Evolutionary conservation across 108 stramenopile species (phyloP).

Genomic region (Conticribra guillardii): DNA sequence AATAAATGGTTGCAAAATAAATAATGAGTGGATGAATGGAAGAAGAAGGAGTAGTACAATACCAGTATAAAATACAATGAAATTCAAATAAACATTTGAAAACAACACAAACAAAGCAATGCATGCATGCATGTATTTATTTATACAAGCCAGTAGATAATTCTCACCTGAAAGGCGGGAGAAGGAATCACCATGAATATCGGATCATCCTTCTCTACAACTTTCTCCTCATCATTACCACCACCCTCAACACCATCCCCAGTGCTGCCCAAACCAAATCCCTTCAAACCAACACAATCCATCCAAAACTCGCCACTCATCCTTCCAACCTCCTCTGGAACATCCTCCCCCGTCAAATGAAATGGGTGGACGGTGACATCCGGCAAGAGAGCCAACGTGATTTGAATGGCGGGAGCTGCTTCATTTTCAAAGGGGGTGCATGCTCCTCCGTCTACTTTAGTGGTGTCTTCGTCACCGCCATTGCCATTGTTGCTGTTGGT

Average conservation of each 20-base stretch:
- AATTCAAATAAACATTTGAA: neutral
- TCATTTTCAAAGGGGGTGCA: constrained; percentile 69
- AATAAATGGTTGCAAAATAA: no score
- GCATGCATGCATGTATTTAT: neutral
- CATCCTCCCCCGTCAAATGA: constrained; percentile 62
- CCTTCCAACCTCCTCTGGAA: constrained; percentile 63
- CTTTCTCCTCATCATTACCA: constrained; percentile 6
- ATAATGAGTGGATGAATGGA: no score
- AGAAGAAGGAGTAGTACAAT: no score
- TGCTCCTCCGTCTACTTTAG: no score
- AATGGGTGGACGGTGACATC: constrained; percentile 69
- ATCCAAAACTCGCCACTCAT: constrained; percentile 15
- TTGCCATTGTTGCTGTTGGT: constrained; percentile 23
- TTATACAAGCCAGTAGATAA: no score
- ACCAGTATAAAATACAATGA: no score
- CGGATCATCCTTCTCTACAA: constrained; percentile 38
- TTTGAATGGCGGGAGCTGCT: constrained; percentile 66
- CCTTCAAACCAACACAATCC: neutral
- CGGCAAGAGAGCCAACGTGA: constrained; percentile 70
- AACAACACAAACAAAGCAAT: neutral
- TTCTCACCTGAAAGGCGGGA: constrained; percentile 67
- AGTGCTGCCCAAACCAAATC: neutral
- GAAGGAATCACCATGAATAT: constrained; percentile 70
- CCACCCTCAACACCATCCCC: no score
- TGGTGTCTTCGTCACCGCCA: neutral